Percentiles rank a stretch among this genome's conserved stretches.
phyloP scores from a whole-genome alignment of 805 yeast genomes.

The Yarrowia divulgata region DNA sequence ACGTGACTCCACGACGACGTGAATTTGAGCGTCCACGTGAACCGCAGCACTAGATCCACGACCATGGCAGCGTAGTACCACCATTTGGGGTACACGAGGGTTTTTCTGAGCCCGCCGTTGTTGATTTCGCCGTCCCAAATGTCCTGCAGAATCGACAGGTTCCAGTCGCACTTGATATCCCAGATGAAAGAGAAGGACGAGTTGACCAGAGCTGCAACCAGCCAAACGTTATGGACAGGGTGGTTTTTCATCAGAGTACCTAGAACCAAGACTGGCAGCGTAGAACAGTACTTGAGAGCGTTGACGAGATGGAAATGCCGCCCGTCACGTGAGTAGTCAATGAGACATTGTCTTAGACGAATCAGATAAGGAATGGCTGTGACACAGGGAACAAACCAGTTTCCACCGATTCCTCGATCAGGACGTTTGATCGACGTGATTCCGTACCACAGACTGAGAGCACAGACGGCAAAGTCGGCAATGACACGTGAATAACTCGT shows the following conservation, averaged over 20 bases:
- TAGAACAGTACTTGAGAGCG: conserved; percentile 74
- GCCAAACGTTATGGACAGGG: conserved; percentile 47
- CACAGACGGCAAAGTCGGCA: conserved; percentile 66
- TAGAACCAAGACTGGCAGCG: conserved; percentile 60
- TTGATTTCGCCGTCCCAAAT: conserved; percentile 38
- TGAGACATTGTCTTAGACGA: conserved; percentile 80
- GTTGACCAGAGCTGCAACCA: conserved; percentile 61
- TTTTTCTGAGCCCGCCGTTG: conserved; percentile 46
- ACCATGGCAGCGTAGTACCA: conserved; percentile 65
- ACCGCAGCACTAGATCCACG: conserved; percentile 71
- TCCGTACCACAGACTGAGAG: conserved; percentile 4
- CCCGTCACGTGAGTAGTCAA: conserved; percentile 64
- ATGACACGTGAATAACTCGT: conserved; percentile 81
- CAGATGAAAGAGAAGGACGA: conserved; percentile 83
- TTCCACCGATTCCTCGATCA: conserved; percentile 52
- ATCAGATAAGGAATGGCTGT: conserved; percentile 69
- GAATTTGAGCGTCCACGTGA: conserved; percentile 73
- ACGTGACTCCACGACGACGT: conserved; percentile 51
- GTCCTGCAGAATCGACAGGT: conserved; percentile 60
- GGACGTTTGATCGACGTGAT: conserved; percentile 48
- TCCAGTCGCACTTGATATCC: conserved; percentile 95
- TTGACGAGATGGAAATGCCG: conserved; percentile 69
- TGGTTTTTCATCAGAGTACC: conserved; percentile 46
- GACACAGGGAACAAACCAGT: conserved; percentile 51
- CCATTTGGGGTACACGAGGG: conserved; percentile 45